Evolutionary conservation across 495 filamentous ascomycete species (phyloP), one percentile per base, ranked within the genome.

Genomic region (Astrothelium macrocarpum): DNA sequence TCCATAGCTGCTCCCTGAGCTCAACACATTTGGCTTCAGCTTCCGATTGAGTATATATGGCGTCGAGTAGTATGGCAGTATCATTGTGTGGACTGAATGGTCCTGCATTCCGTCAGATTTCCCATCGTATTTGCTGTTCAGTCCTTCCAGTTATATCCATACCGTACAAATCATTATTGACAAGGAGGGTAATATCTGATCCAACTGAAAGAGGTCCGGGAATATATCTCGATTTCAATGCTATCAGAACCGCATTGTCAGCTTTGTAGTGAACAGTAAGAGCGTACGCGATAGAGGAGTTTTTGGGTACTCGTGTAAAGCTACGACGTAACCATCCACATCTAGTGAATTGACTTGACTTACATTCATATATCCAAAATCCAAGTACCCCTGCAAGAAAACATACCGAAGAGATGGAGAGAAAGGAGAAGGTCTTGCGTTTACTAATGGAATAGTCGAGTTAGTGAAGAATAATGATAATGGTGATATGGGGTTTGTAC

Each of bases 1-100:
- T 68, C 73, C 76, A 81, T 18, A 81, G 75, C 59, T 73, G 68
- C 65, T 82, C 80, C 36, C 77, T 74, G 12, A 80, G 63, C 25
- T 56, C 25, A 16, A 9, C 16, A 29, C 49, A 56, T 56, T 56
- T 26, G 49, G n/a, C 49, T 1, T 16, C 25, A 16, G 49, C 49
- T 56, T 29, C 49, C 16, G 0, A 1, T 29, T 56, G 49, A 2
- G 49, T 56, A 20, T 26, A 56, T 28, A 16, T 4, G 16, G 49
- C 12, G 29, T 56, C 25, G 2, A 56, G 49, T 29, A 56, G 9
- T 28, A 56, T 5, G 20, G 29, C 0, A 9, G 49, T 11, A 5
- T 26, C 25, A 29, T 56, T 56, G 3, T 56, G 4, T 20, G 49
- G 11, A 29, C 49, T 56, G 2, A 26, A 16, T 25, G 49, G 29